phyloP scores from a whole-genome alignment of 305 asterid genomes.

The Ajuga reptans region DNA sequence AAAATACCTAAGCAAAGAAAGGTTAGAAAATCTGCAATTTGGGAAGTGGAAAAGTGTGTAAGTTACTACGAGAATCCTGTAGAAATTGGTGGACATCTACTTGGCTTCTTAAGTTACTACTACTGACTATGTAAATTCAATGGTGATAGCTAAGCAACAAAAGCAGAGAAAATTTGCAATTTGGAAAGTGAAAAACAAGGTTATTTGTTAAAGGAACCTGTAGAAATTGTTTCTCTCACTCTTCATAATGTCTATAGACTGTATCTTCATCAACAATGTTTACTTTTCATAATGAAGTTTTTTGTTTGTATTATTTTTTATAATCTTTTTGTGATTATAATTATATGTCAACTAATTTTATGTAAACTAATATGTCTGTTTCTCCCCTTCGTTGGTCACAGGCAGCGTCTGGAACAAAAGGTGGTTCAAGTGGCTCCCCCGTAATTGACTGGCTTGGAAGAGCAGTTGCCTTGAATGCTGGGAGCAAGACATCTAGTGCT shows the following conservation, averaged over 20 bases:
- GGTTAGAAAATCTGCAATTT: too few species aligned
- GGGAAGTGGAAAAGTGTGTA: too few species aligned
- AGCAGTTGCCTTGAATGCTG: slow-evolving; percentile 98
- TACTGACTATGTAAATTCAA: neutral
- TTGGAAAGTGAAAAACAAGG: neutral
- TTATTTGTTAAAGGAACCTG: neutral
- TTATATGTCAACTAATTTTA: neutral
- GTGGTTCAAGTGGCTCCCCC: slow-evolving; percentile 99
- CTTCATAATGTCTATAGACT: neutral
- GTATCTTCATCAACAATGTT: neutral
- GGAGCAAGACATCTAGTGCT: slow-evolving; percentile 95
- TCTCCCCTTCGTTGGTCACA: slow-evolving; percentile 25
- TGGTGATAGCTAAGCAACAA: neutral
- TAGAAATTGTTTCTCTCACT: neutral
- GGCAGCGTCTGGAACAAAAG: slow-evolving; percentile 99
- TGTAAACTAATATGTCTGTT: neutral
- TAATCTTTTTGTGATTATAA: slow-evolving; percentile 6
- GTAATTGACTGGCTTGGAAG: slow-evolving; percentile 99
- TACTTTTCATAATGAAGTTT: slow-evolving; percentile 9
- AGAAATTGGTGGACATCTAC: neutral
- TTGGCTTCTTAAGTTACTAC: slow-evolving; percentile 4
- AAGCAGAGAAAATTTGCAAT: neutral
- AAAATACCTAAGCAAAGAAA: too few species aligned
- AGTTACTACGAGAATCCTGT: too few species aligned
- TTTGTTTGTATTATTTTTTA: slow-evolving; percentile 14